A percentile compares a stretch with the other conserved stretches of the same genome.
Evolutionary conservation across 2,329 filamentous ascomycete species (phyloP).

Genomic region (Exophiala oligosperma): DNA sequence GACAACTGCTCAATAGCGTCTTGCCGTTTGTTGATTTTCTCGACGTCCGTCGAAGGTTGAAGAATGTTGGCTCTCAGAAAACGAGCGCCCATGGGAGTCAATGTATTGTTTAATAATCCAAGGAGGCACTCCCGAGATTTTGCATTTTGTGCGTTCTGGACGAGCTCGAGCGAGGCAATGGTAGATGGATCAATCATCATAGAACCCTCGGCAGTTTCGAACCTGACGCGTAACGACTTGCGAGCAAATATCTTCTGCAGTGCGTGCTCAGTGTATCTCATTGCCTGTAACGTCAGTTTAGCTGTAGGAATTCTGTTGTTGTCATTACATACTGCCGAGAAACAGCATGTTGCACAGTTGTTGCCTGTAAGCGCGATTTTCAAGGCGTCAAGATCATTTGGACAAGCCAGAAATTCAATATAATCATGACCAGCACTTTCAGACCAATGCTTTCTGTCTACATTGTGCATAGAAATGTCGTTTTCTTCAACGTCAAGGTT

Average conservation of each 20-base stretch:
- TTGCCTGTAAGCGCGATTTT: conserved; percentile 79
- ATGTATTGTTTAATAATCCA: conserved; percentile 79
- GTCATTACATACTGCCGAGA: conserved; percentile 70
- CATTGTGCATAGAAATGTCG: conserved; percentile 56
- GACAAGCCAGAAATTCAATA: conserved; percentile 75
- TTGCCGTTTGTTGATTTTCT: conserved; percentile 70
- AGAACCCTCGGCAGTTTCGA: conserved; percentile 82
- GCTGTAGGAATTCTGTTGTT: background rate
- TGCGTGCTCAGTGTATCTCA: conserved; percentile 77
- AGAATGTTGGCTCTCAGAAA: conserved; percentile 82
- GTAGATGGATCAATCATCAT: conserved; percentile 96
- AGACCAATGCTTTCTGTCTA: conserved; percentile 82
- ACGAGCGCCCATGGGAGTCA: conserved; percentile 84
- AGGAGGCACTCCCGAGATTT: conserved; percentile 83
- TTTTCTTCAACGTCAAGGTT: conserved; percentile 53
- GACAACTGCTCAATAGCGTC: conserved; percentile 82
- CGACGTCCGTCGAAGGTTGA: conserved; percentile 76
- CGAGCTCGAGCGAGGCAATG: conserved; percentile 81
- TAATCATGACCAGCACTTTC: conserved; percentile 75
- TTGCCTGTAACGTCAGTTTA: conserved; percentile 53
- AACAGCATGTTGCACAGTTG: conserved; percentile 80
- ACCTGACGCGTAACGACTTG: conserved; percentile 83
- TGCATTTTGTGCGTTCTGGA: conserved; percentile 77
- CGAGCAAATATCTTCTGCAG: conserved; percentile 67
- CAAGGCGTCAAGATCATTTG: conserved; percentile 76